Percentiles rank a stretch among this genome's conserved stretches.
phyloP scores from a whole-genome alignment of 371 early-diverging fungal species.

The Circinella umbellata region DNA sequence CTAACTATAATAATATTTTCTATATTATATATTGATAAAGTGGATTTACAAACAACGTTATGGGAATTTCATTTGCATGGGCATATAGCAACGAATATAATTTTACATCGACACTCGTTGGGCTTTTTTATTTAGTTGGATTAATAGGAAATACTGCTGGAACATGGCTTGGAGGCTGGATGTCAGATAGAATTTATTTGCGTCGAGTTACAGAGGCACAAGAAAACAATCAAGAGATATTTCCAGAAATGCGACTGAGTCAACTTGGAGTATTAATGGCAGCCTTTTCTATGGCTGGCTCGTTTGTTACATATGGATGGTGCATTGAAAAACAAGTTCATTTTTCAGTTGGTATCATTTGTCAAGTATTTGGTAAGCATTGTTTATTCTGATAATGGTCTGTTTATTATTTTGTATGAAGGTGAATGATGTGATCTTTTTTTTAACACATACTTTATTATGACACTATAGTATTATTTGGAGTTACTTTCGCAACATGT shows the following conservation, averaged over 20 bases:
- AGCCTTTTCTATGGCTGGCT: constrained; percentile 19
- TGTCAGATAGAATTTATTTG: constrained; percentile 36
- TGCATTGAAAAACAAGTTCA: constrained; percentile 40
- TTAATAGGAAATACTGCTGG: constrained; percentile 25
- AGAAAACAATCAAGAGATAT: constrained; percentile 16
- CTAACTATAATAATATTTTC: background rate
- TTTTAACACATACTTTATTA: background rate
- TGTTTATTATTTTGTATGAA: background rate
- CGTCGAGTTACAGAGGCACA: constrained; percentile 24
- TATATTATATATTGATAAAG: background rate
- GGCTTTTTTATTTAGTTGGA: background rate
- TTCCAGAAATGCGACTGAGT: constrained; percentile 47
- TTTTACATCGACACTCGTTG: background rate
- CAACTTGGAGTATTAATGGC: constrained; percentile 18
- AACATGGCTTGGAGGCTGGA: constrained; percentile 36
- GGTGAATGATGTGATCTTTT: no score
- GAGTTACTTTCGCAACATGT: background rate
- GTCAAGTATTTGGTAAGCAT: background rate
- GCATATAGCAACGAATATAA: background rate
- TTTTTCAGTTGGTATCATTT: constrained; percentile 41
- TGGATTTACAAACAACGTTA: background rate
- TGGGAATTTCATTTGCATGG: background rate
- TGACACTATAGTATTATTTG: background rate
- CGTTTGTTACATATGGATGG: constrained; percentile 46
- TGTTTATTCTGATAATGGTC: background rate